Base-by-base conservation (phyloP, 2,329 filamentous ascomycete genomes). In the Rhinocladiella mackenziei region DNA sequence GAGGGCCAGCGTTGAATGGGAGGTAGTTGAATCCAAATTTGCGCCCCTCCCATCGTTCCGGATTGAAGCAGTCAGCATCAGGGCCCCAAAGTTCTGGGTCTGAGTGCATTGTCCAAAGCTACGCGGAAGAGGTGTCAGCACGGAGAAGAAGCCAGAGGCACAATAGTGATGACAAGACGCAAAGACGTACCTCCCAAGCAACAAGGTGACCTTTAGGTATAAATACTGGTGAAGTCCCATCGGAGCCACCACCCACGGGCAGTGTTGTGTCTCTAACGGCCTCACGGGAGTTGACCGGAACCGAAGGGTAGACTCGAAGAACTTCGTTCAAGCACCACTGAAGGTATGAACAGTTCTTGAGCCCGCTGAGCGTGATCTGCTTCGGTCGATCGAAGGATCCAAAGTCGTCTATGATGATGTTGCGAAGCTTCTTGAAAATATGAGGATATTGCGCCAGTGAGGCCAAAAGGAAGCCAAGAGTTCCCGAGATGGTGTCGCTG, bases 241-340 rank as follows among this genome's bases (percentile, higher is more conserved):
- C 70, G 2, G 65, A 60, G 0, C 74, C 74, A 14, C 74, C 74
- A n/a, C 74, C 86, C 10, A 71, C 69, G 0, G 86, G 86, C 1
- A 94, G 76, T 0, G 78, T 85, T 2, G 86, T 89, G 67, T 89
- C 82, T 48, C 72, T 73, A 7, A 86, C 72, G 8, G 86, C 77
- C 26, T 81, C 69, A 51, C 87, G 83, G 37, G 86, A 75, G 65
- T 91, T 92, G 69, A 84, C 84, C 2, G 87, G 86, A 1, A 92
- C 83, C n/a, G 78, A 74, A 1, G 86, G 86, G 63, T 89, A 87
- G 8, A 89, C 65, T 11, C 86, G 81, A 46, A 89, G 75, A 0
- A 78, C 84, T 67, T 92, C 86, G 66, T 85, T 83, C 34, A 37
- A 25, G 34, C 58, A 59, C 45, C 63, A 56, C 23, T 64, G 61